Evolutionary conservation across 768 basidiomycete genomes (phyloP).

Genomic region (Lentinula edodes): DNA sequence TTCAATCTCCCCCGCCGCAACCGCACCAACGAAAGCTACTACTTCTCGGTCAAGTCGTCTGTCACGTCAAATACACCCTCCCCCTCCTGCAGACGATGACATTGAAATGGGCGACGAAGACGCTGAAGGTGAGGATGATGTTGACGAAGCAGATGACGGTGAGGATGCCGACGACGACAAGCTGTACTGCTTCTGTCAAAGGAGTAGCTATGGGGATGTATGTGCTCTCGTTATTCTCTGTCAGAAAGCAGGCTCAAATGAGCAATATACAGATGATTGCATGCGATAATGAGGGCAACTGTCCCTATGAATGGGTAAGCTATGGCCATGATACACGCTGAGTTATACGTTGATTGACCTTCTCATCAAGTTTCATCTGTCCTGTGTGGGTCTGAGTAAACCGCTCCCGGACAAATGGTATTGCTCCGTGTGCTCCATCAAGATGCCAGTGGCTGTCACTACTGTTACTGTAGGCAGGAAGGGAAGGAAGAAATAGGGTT

Average conservation of each 20-base stretch:
- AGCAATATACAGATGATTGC: conserved; percentile 52
- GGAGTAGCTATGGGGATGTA: conserved; percentile 47
- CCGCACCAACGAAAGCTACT: conserved; percentile 30
- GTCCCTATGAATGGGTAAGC: conserved; percentile 67
- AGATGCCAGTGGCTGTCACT: conserved; percentile 12
- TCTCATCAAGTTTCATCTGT: conserved; percentile 48
- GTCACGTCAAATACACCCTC: conserved; percentile 38
- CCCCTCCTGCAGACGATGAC: conserved; percentile 28
- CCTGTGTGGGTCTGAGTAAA: conserved; percentile 51
- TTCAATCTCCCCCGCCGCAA: conserved; percentile 25
- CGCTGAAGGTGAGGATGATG: background rate
- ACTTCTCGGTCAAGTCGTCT: conserved; percentile 37
- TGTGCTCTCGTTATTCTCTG: conserved; percentile 6
- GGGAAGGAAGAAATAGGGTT: conserved; percentile 2
- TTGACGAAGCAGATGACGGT: conserved; percentile 14
- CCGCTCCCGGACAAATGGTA: conserved; percentile 48
- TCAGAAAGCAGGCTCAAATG: background rate
- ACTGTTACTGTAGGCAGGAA: conserved; percentile 1
- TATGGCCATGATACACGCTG: background rate
- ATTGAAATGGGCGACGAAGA: conserved; percentile 23
- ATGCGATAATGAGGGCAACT: conserved; percentile 61
- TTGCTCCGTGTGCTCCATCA: conserved; percentile 30
- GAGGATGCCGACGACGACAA: conserved; percentile 44
- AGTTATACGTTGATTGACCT: background rate
- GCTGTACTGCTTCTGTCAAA: conserved; percentile 48